Percentiles rank a stretch among this genome's conserved stretches.
phyloP scores from a whole-genome alignment of 352 stramenopile genomes.

The Phytophthora aleatoria region DNA sequence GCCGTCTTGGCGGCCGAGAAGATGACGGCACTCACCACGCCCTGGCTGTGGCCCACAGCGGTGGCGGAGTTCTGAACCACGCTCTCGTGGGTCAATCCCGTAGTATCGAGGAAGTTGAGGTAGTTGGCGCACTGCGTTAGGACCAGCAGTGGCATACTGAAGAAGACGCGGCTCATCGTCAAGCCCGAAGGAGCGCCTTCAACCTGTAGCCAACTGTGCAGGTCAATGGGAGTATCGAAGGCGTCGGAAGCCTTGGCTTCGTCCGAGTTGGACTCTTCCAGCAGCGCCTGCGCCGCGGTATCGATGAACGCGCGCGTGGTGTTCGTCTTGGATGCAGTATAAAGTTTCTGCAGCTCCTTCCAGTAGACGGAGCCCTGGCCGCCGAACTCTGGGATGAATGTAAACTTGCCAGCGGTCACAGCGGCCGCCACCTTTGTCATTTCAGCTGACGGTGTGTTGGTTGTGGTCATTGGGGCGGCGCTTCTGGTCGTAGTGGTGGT shows the following conservation, averaged over 20 bases:
- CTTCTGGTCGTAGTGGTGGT: slow-evolving; percentile 2
- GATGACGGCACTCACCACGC: slow-evolving; percentile 71
- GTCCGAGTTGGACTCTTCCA: slow-evolving; percentile 51
- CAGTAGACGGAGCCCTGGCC: slow-evolving; percentile 76
- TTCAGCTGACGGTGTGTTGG: not conserved
- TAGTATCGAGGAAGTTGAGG: slow-evolving; percentile 61
- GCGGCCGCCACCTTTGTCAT: slow-evolving; percentile 2
- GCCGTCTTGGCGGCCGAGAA: slow-evolving; percentile 61
- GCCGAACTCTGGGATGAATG: slow-evolving; percentile 64
- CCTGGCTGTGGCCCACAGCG: slow-evolving; percentile 79
- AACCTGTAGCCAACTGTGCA: slow-evolving; percentile 60
- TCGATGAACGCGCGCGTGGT: slow-evolving; percentile 51
- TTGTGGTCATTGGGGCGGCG: not conserved
- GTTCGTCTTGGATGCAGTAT: slow-evolving; percentile 40
- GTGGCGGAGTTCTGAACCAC: slow-evolving; percentile 49
- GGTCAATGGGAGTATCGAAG: slow-evolving; percentile 52
- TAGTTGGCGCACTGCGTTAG: slow-evolving; percentile 84
- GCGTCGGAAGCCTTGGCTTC: slow-evolving; percentile 49
- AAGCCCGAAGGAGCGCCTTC: slow-evolving; percentile 22
- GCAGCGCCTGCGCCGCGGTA: slow-evolving; percentile 44
- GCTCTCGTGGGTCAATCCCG: slow-evolving; percentile 59
- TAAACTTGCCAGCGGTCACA: slow-evolving; percentile 21
- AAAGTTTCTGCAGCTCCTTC: slow-evolving; percentile 58
- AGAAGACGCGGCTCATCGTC: slow-evolving; percentile 47
- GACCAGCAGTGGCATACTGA: slow-evolving; percentile 82